Percentiles rank a stretch among this genome's conserved stretches.
Evolutionary conservation across 768 basidiomycete species (phyloP).

Genomic region (Tricholoma bakamatsutake): DNA sequence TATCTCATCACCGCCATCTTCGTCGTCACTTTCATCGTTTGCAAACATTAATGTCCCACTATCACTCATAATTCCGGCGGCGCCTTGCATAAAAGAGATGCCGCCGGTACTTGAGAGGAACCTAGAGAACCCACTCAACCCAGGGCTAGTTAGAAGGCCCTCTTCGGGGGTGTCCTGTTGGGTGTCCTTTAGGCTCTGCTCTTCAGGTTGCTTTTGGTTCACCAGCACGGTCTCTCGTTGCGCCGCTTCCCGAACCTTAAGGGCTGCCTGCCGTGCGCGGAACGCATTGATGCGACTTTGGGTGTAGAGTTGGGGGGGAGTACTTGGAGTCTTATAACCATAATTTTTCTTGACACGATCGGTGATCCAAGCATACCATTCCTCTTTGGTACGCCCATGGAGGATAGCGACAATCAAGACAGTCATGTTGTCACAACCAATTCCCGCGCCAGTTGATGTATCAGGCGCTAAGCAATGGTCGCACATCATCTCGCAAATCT

Average conservation of each 20-base stretch:
- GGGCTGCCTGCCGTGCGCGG: slow-evolving; percentile 54
- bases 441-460: slow-evolving; percentile 82
- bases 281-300: slow-evolving; percentile 56
- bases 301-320: slow-evolving; percentile 73
- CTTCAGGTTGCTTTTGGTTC: neutral
- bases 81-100: slow-evolving; percentile 57
- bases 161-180: neutral
- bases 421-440: slow-evolving; percentile 99
- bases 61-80: slow-evolving; percentile 43
- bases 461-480: slow-evolving; percentile 93
- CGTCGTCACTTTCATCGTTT: slow-evolving; percentile 57
- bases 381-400: slow-evolving; percentile 79
- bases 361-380: slow-evolving; percentile 89
- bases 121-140: slow-evolving; percentile 34
- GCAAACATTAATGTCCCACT: slow-evolving; percentile 56
- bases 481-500: slow-evolving; percentile 87
- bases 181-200: no score
- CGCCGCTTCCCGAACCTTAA: slow-evolving; percentile 36
- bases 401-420: slow-evolving; percentile 85
- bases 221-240: neutral
- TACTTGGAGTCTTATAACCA: slow-evolving; percentile 73
- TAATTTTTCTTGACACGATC: slow-evolving; percentile 72
- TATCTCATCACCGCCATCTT: slow-evolving; percentile 34
- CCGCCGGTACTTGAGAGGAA: slow-evolving; percentile 46
- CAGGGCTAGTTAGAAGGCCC: slow-evolving; percentile 26